Conservation (phyloP, 2,329 filamentous ascomycete species). For the Calonectria pauciramosa region DNA sequence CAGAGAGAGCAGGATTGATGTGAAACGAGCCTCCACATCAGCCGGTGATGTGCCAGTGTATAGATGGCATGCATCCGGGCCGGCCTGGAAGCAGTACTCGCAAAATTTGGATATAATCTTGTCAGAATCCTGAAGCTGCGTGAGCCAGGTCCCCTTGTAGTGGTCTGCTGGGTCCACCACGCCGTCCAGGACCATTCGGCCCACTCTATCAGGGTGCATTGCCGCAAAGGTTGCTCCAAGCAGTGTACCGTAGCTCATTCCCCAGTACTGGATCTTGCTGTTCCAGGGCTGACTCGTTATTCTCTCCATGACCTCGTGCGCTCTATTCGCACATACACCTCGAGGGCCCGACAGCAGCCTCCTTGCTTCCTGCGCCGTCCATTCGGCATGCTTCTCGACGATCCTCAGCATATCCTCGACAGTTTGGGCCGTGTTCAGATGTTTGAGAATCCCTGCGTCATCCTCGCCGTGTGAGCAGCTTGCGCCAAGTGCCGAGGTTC, state of each 20-base stretch:
- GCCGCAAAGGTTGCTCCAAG: not conserved
- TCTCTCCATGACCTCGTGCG: not conserved
- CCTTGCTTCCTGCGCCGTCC: not conserved
- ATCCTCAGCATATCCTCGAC: not conserved
- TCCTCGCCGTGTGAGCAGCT: not conserved
- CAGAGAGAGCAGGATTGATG: not conserved
- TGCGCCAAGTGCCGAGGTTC: not conserved
- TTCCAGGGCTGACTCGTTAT: not conserved
- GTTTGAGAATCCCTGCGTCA: not conserved
- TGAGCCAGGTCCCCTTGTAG: constrained; percentile 33
- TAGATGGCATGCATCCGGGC: not conserved
- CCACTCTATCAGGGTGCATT: not conserved
- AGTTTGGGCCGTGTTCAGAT: not conserved
- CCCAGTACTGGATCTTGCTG: not conserved
- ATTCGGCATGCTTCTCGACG: not conserved
- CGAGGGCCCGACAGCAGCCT: not conserved
- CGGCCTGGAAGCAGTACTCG: constrained; percentile 34
- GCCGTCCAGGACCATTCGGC: not conserved
- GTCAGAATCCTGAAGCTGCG: constrained; percentile 41
- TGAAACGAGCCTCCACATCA: not conserved
- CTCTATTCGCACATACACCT: not conserved
- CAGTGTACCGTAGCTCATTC: not conserved
- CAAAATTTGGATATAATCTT: constrained; percentile 40
- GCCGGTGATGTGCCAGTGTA: not conserved
- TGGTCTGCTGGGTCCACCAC: not conserved